phyloP scores from a whole-genome alignment of 2,329 filamentous ascomycete genomes.

The Dactylonectria estremocensis region DNA sequence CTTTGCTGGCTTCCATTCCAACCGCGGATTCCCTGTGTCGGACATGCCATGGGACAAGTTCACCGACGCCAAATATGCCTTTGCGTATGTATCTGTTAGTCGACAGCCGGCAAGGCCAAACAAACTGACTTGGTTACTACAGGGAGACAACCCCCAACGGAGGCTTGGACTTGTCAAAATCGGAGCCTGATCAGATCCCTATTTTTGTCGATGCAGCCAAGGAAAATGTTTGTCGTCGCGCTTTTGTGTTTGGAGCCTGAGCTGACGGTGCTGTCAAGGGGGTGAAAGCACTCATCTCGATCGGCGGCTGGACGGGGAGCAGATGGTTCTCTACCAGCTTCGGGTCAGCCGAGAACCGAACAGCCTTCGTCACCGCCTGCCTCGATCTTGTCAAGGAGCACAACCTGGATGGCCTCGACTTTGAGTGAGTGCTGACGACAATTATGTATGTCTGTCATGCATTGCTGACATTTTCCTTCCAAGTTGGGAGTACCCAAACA shows the following conservation, averaged over 20 bases:
- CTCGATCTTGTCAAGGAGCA: conserved; percentile 36
- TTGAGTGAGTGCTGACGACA: conserved; percentile 30
- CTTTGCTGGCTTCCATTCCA: conserved; percentile 42
- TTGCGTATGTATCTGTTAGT: conserved; percentile 34
- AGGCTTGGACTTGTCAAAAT: conserved; percentile 28
- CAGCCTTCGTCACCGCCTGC: conserved; percentile 30
- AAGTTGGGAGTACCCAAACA: conserved; percentile 44
- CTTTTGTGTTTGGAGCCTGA: neutral
- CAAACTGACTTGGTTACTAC: neutral
- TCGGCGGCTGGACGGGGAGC: conserved; percentile 42
- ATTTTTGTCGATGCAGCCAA: conserved; percentile 37
- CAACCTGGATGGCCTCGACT: conserved; percentile 37
- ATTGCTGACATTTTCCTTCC: neutral
- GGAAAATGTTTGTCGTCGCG: conserved; percentile 25
- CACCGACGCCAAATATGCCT: conserved; percentile 42
- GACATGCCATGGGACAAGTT: conserved; percentile 41
- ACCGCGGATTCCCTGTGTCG: conserved; percentile 36
- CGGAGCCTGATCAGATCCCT: conserved; percentile 32
- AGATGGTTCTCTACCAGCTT: conserved; percentile 36
- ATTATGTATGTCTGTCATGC: neutral
- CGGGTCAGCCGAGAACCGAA: conserved; percentile 38
- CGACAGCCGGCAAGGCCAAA: neutral
- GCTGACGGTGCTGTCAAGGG: conserved; percentile 16
- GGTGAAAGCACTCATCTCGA: conserved; percentile 39
- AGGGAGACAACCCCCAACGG: conserved; percentile 38